Conservation (phyloP, 768 basidiomycete genomes). For the Lepiota brunneoincarnata region DNA sequence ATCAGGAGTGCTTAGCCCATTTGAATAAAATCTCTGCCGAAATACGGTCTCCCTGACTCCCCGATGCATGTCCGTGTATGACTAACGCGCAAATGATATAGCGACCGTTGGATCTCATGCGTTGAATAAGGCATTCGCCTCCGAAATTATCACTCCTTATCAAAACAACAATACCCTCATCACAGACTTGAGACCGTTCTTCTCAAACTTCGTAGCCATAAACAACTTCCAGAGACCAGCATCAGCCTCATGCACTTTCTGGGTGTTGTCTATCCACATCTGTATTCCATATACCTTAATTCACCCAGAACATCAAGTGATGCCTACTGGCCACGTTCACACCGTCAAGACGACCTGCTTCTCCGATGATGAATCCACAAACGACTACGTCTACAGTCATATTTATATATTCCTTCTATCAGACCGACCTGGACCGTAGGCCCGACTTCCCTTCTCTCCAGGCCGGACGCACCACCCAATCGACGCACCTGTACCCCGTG, state of each 20-base stretch:
- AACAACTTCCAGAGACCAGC: neutral
- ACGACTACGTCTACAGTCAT: neutral
- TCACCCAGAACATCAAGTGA: neutral
- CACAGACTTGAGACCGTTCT: neutral
- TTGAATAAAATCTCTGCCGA: slow-evolving; percentile 18
- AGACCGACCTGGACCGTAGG: slow-evolving; percentile 3
- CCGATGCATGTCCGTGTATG: slow-evolving; percentile 2
- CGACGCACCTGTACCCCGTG: neutral
- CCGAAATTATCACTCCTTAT: neutral
- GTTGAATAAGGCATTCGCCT: neutral
- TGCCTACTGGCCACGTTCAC: neutral
- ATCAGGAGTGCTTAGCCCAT: slow-evolving; percentile 39
- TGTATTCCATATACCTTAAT: neutral
- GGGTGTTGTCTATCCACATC: neutral
- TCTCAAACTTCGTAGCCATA: neutral
- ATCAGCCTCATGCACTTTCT: neutral
- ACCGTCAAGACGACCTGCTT: neutral
- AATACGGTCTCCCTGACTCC: slow-evolving; percentile 4
- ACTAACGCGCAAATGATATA: slow-evolving; percentile 6
- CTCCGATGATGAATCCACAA: neutral
- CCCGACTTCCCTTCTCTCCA: neutral
- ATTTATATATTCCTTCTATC: neutral
- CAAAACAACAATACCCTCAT: neutral
- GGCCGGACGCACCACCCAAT: slow-evolving; percentile 1
- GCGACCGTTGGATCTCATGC: neutral